Percentiles rank a stretch among this genome's conserved stretches.
Conservation (phyloP, 176 grass and related monocot species). For the Poa pratensis region DNA sequence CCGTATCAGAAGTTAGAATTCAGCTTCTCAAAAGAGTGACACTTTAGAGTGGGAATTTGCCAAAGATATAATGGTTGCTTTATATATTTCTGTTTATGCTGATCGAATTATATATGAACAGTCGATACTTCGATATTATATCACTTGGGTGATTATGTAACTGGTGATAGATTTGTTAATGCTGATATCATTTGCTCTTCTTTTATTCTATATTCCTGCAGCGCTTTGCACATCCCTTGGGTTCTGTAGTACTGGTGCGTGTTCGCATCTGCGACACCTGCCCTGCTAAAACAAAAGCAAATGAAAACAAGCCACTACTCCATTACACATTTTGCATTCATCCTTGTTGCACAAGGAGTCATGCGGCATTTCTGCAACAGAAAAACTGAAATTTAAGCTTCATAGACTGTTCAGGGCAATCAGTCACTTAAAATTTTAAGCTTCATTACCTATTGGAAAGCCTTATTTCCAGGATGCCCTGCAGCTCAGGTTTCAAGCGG, state of each 20-base stretch:
- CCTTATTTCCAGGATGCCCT: conserved; percentile 14
- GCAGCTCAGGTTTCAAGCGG: neutral
- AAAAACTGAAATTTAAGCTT: conserved; percentile 1
- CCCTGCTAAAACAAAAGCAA: neutral
- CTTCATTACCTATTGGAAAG: neutral
- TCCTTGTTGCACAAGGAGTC: neutral
- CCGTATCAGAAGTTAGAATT: too few species aligned
- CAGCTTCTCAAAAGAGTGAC: too few species aligned
- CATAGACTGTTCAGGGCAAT: neutral
- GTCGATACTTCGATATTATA: too few species aligned
- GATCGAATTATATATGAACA: too few species aligned
- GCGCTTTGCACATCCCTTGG: too few species aligned
- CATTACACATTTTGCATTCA: neutral
- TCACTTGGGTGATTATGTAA: too few species aligned
- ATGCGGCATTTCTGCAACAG: neutral
- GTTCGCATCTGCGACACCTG: neutral
- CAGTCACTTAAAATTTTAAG: conserved; percentile 10
- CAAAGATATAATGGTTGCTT: too few species aligned
- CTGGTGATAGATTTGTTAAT: too few species aligned
- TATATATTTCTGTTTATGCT: too few species aligned
- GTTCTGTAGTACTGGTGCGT: neutral
- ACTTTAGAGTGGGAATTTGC: too few species aligned
- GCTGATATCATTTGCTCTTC: too few species aligned
- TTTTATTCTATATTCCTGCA: too few species aligned
- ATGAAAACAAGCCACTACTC: neutral